phyloP scores from a whole-genome alignment of 2,329 filamentous ascomycete genomes.

The Septoria linicola region DNA sequence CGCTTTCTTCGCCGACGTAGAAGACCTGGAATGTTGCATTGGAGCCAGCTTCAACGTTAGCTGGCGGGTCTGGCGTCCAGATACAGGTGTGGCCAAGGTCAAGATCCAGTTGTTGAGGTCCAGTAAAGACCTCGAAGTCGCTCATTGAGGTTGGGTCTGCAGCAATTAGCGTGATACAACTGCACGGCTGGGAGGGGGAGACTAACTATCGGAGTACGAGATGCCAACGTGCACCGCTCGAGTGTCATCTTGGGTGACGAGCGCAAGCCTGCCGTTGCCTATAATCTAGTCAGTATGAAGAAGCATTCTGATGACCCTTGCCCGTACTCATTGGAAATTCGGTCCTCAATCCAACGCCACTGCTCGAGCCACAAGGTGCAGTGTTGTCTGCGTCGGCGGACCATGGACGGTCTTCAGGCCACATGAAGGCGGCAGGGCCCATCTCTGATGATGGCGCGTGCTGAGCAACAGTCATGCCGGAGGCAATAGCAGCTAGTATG shows the following conservation, averaged over 20 bases:
- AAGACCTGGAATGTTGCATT: conserved; percentile 50
- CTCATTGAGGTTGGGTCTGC: conserved; percentile 43
- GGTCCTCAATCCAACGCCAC: conserved; percentile 52
- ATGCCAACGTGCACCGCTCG: conserved; percentile 56
- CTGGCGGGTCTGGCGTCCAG: conserved; percentile 40
- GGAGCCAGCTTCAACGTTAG: conserved; percentile 38
- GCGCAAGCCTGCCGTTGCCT: conserved; percentile 57
- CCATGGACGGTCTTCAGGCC: conserved; percentile 60
- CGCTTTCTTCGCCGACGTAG: conserved; percentile 45
- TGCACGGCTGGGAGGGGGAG: too few species aligned
- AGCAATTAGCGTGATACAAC: background rate
- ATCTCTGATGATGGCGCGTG: conserved; percentile 2
- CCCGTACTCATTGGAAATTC: conserved; percentile 56
- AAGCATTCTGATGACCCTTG: background rate
- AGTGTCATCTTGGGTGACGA: conserved; percentile 59
- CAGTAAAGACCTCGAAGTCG: conserved; percentile 42
- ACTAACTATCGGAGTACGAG: conserved; percentile 52
- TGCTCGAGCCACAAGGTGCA: conserved; percentile 57
- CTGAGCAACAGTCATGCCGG: background rate
- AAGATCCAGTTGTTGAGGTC: conserved; percentile 40
- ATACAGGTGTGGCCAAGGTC: conserved; percentile 49
- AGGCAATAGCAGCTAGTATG: background rate
- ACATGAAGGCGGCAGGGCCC: conserved; percentile 47
- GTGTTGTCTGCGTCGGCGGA: conserved; percentile 55
- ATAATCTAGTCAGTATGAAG: background rate